Percentiles rank a stretch among this genome's conserved stretches.
phyloP scores from a whole-genome alignment of 305 asterid species.

The Ruellia speciosa region DNA sequence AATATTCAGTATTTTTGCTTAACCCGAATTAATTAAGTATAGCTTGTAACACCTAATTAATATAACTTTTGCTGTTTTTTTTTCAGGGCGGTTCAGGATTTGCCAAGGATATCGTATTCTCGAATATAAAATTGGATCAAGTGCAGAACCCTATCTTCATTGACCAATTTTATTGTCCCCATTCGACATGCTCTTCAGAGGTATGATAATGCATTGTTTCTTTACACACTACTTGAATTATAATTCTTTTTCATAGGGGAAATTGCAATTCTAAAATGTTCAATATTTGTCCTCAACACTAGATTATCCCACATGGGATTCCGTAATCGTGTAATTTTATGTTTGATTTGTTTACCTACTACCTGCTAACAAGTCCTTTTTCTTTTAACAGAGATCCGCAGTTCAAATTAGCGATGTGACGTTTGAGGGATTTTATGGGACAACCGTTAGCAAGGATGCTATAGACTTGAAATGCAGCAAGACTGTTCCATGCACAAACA shows the following conservation, averaged over 20 bases:
- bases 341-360: too few species aligned
- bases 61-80: neutral
- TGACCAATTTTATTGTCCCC: slow-evolving; percentile 36
- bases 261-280: too few species aligned
- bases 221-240: neutral
- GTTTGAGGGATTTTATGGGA: slow-evolving; percentile 30
- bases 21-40: too few species aligned
- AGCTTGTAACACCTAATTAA: too few species aligned
- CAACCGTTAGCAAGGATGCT: slow-evolving; percentile 24
- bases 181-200: slow-evolving; percentile 12
- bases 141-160: slow-evolving; percentile 29
- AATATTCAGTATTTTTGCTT: too few species aligned
- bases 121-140: slow-evolving; percentile 21
- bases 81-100: slow-evolving; percentile 35
- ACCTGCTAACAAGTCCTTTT: neutral
- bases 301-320: too few species aligned
- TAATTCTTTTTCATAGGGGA: too few species aligned
- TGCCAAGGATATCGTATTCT: slow-evolving; percentile 31
- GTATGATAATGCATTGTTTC: neutral
- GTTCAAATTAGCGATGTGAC: slow-evolving; percentile 32
- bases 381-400: slow-evolving; percentile 25
- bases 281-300: too few species aligned
- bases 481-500: slow-evolving; percentile 33
- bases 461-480: slow-evolving; percentile 36
- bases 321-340: too few species aligned